A percentile compares a stretch with the other conserved stretches of the same genome.
Conservation (phyloP, 805 yeast genomes). For the Tetrapisispora taiwanensis region DNA sequence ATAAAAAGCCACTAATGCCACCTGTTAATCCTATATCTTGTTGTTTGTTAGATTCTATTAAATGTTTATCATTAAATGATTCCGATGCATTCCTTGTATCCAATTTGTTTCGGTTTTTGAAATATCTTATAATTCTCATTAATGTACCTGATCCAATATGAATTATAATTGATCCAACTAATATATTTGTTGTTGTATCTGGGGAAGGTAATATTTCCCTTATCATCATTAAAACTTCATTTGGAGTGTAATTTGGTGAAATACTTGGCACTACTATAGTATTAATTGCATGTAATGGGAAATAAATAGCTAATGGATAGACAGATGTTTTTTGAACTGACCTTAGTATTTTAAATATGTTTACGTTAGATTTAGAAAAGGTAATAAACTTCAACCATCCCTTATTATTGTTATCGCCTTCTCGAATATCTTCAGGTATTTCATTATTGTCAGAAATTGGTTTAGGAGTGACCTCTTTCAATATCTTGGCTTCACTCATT, state of each 20-base stretch:
- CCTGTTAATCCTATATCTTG: conserved; percentile 17
- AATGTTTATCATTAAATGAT: background rate
- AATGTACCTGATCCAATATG: background rate
- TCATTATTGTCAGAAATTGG: conserved; percentile 11
- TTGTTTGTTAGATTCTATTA: conserved; percentile 8
- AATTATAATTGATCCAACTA: conserved; percentile 4
- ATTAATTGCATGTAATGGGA: conserved; percentile 20
- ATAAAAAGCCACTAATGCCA: conserved; percentile 19
- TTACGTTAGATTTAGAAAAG: background rate
- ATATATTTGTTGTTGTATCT: conserved; percentile 9
- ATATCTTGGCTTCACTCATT: too few species aligned
- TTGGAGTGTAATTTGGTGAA: conserved; percentile 14
- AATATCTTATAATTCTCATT: background rate
- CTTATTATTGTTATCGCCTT: conserved; percentile 3
- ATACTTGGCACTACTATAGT: conserved; percentile 15
- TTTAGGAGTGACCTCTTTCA: conserved; percentile 15
- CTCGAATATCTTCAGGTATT: conserved; percentile 2
- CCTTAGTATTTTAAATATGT: conserved; percentile 7
- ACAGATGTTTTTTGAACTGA: conserved; percentile 17
- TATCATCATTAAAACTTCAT: conserved; percentile 22
- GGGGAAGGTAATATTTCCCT: conserved; percentile 16
- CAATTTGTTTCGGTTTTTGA: background rate
- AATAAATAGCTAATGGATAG: conserved; percentile 16
- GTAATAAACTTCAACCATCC: background rate
- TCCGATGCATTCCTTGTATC: background rate